Evolutionary conservation across 805 yeast species (phyloP).

Genomic region (Lipomyces yamadae): DNA sequence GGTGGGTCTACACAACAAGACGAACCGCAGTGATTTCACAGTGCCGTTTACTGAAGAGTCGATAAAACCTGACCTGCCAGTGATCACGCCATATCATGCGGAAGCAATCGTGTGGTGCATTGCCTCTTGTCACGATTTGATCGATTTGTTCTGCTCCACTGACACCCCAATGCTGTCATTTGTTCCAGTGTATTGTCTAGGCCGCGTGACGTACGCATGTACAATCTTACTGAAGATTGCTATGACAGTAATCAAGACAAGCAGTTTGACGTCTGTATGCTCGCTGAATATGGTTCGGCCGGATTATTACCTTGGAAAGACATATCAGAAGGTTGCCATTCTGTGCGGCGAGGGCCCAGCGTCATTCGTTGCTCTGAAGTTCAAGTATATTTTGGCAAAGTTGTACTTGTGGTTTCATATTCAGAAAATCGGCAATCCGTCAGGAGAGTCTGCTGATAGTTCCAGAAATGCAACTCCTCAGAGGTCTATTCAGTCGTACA

Average conservation of each 20-base stretch:
- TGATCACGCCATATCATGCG: slow-evolving; percentile 19
- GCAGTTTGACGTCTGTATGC: slow-evolving; percentile 19
- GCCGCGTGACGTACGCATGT: slow-evolving; percentile 28
- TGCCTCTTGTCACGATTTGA: slow-evolving; percentile 21
- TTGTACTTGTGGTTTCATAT: slow-evolving; percentile 27
- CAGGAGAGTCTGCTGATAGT: not conserved
- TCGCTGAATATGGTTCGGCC: slow-evolving; percentile 21
- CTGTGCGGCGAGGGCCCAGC: slow-evolving; percentile 15
- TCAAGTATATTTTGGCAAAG: slow-evolving; percentile 23
- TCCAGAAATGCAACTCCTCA: not conserved
- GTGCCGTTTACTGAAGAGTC: slow-evolving; percentile 23
- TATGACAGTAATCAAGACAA: slow-evolving; percentile 10
- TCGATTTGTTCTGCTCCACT: slow-evolving; percentile 25
- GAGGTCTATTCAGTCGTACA: not conserved
- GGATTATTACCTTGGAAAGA: slow-evolving; percentile 29
- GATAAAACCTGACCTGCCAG: slow-evolving; percentile 7
- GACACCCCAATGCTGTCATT: slow-evolving; percentile 7
- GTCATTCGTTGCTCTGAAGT: slow-evolving; percentile 17
- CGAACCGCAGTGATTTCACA: slow-evolving; percentile 19
- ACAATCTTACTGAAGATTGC: slow-evolving; percentile 29
- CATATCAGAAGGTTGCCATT: slow-evolving; percentile 14
- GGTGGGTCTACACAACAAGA: slow-evolving; percentile 25
- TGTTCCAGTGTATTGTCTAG: slow-evolving; percentile 18
- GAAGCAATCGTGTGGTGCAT: slow-evolving; percentile 32
- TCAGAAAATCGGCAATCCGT: slow-evolving; percentile 2